Evolutionary conservation across 179 eudicot species (phyloP).

Genomic region (Beta macrorhiza): DNA sequence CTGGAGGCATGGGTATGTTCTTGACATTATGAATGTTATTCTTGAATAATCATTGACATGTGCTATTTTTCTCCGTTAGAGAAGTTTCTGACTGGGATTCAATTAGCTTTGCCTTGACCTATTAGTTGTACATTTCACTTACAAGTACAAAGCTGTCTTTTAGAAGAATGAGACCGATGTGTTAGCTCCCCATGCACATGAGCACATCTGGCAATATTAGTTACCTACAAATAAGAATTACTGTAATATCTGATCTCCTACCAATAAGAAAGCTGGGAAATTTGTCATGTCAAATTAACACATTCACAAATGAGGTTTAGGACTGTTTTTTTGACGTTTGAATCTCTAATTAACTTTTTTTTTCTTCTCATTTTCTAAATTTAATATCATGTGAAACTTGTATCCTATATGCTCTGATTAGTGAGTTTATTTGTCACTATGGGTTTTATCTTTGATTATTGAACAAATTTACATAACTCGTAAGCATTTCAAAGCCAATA

Average conservation of each 20-base stretch:
- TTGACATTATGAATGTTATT: constrained; percentile 10
- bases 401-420: background rate
- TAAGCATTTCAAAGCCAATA: constrained; percentile 1
- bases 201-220: background rate
- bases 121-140: background rate
- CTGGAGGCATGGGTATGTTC: constrained; percentile 76
- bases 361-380: too few relatives aligned
- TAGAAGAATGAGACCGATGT: background rate
- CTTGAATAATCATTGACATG: constrained; percentile 10
- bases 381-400: background rate
- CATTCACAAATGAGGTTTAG: background rate
- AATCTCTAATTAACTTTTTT: background rate
- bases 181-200: background rate
- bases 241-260: background rate
- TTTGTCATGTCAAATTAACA: background rate
- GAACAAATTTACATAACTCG: background rate
- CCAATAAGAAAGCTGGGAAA: background rate
- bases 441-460: background rate
- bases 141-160: background rate
- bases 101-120: background rate
- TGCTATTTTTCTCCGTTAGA: background rate
- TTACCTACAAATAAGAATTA: background rate
- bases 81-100: background rate
- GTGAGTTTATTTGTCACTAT: background rate
- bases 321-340: background rate